Base-by-base conservation (phyloP, 73 alveolate genomes). In the Loxodes magnus region DNA sequence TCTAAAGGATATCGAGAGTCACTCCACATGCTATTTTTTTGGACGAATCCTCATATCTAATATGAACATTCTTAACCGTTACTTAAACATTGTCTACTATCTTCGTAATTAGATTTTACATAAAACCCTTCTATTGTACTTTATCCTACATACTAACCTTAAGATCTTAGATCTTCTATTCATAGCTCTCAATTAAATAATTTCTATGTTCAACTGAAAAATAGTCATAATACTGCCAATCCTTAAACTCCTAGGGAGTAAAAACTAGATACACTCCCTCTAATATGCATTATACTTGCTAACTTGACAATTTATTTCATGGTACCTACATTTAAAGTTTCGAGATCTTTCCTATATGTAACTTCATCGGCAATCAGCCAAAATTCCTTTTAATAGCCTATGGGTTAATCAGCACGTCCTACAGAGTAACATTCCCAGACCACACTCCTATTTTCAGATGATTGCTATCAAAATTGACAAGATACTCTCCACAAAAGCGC, bases 41-140 rank as follows among this genome's bases (percentile, higher is more conserved):
- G 17, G 65, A 82, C n/a, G n/a, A n/a, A n/a, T n/a, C n/a, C 51
- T 92, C 99, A 54, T 74, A 85, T 44, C 97, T 67, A 5, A 92
- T 70, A 58, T 85, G 94, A 36, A 92, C 86, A 63, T 88, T 90
- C 38, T 76, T 71, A 55, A 92, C 78, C 34, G 71, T 81, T 30
- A 92, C 61, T 55, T 88, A 90, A 21, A 92, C 35, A 76, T 92
- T 92, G 66, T 92, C 99, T 30, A 84, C 68, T 27, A 92, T 81
- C 74, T 78, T 92, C 21, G 86, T 59, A 14, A 85, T 51, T 28
- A 88, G 89, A 82, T 52, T 92, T 88, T 26, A 88, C 49, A 54
- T 64, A 85, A 25, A 89, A 87, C 58, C 36, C 82, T 55, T 81
- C 87, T 64, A 83, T 69, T 7, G 61, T 63, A 27, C 46, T 78